These are phyloP conservation scores for Fusarium sp. DNA, from an alignment of 2,329 filamentous ascomycete genomes.

Conservation along the genomic window DNA sequence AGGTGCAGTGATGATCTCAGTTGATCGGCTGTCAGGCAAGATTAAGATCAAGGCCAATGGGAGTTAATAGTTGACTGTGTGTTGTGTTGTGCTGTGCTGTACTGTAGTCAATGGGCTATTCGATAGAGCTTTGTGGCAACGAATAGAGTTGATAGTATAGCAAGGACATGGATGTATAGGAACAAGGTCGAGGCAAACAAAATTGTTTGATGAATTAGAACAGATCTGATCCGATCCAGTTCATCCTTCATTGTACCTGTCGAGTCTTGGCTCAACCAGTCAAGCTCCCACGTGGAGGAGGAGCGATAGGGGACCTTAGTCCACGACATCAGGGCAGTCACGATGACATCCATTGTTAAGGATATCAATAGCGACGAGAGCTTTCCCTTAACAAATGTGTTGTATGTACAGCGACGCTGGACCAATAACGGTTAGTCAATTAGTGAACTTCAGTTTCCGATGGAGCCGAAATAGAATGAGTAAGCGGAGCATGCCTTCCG, in stretches of 20 bases:
- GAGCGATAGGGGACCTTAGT: not conserved
- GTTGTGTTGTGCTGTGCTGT: not conserved
- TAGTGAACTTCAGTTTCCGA: slow-evolving; percentile 15
- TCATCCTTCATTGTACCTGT: not conserved
- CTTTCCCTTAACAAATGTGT: slow-evolving; percentile 5
- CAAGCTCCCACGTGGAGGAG: slow-evolving; percentile 32
- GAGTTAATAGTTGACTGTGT: not conserved
- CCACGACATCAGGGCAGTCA: not conserved
- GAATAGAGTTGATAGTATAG: slow-evolving; percentile 2
- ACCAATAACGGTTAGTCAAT: slow-evolving; percentile 15
- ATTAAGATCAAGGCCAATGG: not conserved
- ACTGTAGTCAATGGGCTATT: not conserved
- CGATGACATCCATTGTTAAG: not conserved
- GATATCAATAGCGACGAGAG: not conserved
- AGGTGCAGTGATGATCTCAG: slow-evolving; percentile 6
- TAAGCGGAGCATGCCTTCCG: slow-evolving; percentile 24
- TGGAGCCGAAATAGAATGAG: slow-evolving; percentile 5
- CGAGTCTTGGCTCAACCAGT: slow-evolving; percentile 9
- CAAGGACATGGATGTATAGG: slow-evolving; percentile 19
- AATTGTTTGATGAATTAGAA: slow-evolving; percentile 17
- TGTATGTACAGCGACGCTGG: slow-evolving; percentile 20
- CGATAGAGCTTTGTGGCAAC: not conserved
- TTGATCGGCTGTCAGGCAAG: slow-evolving; percentile 18
- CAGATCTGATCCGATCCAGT: slow-evolving; percentile 1
- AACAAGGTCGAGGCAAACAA: slow-evolving; percentile 1